phyloP scores from a whole-genome alignment of 169 alveolate genomes.

The Plasmodium gaboni region DNA sequence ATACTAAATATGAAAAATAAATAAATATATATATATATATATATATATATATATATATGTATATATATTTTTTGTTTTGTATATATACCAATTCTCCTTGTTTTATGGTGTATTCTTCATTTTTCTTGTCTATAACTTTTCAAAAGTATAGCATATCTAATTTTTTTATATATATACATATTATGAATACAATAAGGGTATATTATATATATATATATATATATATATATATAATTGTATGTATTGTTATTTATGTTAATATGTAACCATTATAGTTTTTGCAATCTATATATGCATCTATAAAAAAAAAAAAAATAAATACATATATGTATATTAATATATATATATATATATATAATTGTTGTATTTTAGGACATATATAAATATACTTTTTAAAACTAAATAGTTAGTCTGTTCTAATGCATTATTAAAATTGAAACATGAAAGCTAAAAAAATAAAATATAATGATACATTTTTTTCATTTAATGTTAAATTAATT shows the following conservation, averaged over 20 bases:
- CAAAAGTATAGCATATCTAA: not conserved
- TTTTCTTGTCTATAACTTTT: constrained; percentile 32
- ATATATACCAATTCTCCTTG: constrained; percentile 42
- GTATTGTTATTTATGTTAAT: not conserved
- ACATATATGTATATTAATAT: not conserved
- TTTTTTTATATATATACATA: no score
- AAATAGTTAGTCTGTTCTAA: constrained; percentile 34
- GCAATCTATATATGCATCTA: constrained; percentile 49
- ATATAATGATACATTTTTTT: not conserved
- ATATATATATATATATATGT: not conserved
- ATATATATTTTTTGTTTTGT: not conserved
- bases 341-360: not conserved
- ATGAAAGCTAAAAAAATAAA: constrained; percentile 16
- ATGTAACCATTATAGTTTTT: constrained; percentile 56
- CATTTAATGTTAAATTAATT: not conserved
- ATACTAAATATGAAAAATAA: not conserved
- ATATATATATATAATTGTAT: not conserved
- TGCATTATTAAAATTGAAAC: constrained; percentile 50
- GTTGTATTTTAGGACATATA: not conserved
- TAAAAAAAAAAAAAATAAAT: not conserved
- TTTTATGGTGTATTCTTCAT: constrained; percentile 10
- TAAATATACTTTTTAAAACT: constrained; percentile 33
- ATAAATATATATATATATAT: not conserved
- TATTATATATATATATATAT: not conserved
- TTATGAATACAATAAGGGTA: not conserved